Base-by-base conservation (phyloP, 208 protist species). In the Blastocrithidia nonstop region DNA sequence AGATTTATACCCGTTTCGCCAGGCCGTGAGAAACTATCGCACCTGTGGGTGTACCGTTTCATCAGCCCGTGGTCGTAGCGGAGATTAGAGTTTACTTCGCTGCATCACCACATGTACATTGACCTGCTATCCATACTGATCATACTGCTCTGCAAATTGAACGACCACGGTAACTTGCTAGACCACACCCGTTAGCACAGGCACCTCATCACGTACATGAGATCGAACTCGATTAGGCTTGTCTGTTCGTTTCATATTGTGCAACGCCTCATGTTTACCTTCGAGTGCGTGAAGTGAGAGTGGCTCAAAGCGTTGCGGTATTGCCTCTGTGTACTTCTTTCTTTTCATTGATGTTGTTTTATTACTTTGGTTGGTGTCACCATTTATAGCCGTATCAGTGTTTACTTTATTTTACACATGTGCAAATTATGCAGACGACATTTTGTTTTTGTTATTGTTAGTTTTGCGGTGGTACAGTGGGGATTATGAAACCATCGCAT, bases 41-140 rank as follows among this genome's bases (percentile, higher is more conserved):
- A 79, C 46, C 49, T 93, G 84, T 32, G 84, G 78, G 19, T 74
- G 57, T 2, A 93, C 55, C 32, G 61, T 81, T 21, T 85, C 69
- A 1, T 29, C 58, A 15, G 75, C 59, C 27, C 66, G 58, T 15
- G 72, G 61, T 24, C 71, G 67, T 50, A 76, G 69, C 17, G 79
- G 84, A 7, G 46, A 66, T 9, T 60, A 46, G 3, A 83, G 42
- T 8, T 51, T 23, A 15, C 75, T 49, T 19, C 62, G 66, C 13
- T 48, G 43, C 13, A 93, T 53, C 1, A 73, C 54, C 42, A 80
- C 49, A 19, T 82, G 54, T 29, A 88, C 13, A 41, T 75, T 85
- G 0, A 71, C 32, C 54, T 88, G 84, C 22, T 74, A 41, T 0
- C n/a, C 39, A 7, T 21, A 19, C 25, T 64, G 49, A 57, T 70